phyloP scores from a whole-genome alignment of 2,329 filamentous ascomycete genomes.

The Fusarium graminum region DNA sequence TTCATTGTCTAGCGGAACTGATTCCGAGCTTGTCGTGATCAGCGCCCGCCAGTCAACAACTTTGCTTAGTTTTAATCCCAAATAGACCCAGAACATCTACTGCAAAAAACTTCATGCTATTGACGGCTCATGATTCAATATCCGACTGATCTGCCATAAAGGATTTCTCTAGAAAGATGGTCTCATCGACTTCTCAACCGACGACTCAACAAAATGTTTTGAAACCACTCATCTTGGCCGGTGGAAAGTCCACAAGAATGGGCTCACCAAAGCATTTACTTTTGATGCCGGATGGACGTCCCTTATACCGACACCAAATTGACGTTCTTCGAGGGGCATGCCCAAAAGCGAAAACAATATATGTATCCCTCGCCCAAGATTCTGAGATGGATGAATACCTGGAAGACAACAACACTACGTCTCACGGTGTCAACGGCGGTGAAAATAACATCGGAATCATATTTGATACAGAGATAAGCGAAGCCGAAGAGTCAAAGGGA shows the following conservation, averaged over 20 bases:
- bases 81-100: no score
- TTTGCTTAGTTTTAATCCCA: no score
- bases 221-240: background rate
- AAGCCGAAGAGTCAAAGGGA: background rate
- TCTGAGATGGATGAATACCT: background rate
- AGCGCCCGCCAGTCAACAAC: background rate
- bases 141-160: no score
- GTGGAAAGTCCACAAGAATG: conserved; percentile 3
- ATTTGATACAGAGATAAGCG: accelerated
- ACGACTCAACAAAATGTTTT: accelerated
- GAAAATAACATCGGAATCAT: background rate
- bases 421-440: accelerated
- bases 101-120: no score
- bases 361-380: background rate
- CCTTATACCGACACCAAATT: background rate
- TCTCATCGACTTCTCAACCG: background rate
- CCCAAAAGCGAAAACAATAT: background rate
- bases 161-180: no score
- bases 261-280: background rate
- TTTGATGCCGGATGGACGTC: background rate
- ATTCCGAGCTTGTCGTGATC: no score
- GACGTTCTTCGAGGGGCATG: background rate
- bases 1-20: no score
- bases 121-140: no score
- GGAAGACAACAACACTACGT: accelerated